Base-by-base conservation (phyloP, 192 early-diverging fungal species). In the Allomyces javanicus region DNA sequence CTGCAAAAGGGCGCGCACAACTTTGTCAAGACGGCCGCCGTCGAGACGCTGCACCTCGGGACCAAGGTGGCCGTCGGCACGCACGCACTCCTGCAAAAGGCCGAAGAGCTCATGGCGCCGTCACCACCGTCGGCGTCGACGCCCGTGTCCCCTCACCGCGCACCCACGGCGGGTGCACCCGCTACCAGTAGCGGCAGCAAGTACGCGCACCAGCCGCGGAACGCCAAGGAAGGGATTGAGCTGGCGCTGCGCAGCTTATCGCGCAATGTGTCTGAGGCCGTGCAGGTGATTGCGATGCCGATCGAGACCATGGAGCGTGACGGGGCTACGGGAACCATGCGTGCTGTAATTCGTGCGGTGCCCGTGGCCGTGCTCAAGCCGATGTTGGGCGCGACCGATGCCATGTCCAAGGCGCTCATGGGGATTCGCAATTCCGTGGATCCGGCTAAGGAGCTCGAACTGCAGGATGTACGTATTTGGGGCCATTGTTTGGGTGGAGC, bases 311-410 rank as follows among this genome's bases (percentile, higher is more conserved):
- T 62, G 77, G 83, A 62, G 79, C 84, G 44, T 75, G 82, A 64
- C 25, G 43, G 65, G 50, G 50, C 22, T 19, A 23, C 44, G 72
- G 67, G 73, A 9, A 64, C 72, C 21, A 72, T 70, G 5, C 76
- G 75, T 10, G 83, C 89, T 0, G 87, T 89, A 12, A 83, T 87
- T 25, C 72, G 79, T 23, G 89, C 88, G 3, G 85, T 97, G 25
- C 95, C 95, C 0, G 86, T 91, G 21, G 91, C 95, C 0, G 86
- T 94, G 33, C 77, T 97, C 25, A 89, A 89, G 73, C 95, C 95
- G 0, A 91, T 96, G 85, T 96, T 97, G 74, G 93, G 95, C 0
- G 86, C 89, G 0, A 87, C 93, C 0, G 95, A 94, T 62, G 95
- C 93, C 0, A 85, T 94, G 17, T 89, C 91, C 1, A 93, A 94